These are phyloP conservation scores for Colletotrichum sp. DNA, from an alignment of 2,329 filamentous ascomycete species.

Conservation along the genomic window DNA sequence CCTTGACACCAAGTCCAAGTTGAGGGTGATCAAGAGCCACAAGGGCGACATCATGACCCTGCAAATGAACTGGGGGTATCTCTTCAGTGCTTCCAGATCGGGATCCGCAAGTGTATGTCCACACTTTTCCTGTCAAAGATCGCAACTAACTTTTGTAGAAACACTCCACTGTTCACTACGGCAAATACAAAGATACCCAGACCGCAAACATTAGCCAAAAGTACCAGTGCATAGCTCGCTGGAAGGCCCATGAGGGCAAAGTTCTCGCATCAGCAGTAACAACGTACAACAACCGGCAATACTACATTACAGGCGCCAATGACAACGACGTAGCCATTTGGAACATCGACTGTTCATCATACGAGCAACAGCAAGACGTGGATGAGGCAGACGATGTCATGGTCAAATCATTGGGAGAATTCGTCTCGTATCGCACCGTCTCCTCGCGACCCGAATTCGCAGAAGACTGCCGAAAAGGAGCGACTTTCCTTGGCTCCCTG, in stretches of 20 bases:
- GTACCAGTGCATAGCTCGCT: constrained; percentile 79
- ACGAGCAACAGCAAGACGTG: constrained; percentile 26
- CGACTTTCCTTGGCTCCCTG: constrained; percentile 85
- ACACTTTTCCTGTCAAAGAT: neutral
- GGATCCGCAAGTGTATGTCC: constrained; percentile 79
- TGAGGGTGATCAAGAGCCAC: constrained; percentile 84
- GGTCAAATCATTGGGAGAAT: constrained; percentile 78
- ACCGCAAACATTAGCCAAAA: constrained; percentile 72
- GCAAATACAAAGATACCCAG: constrained; percentile 54
- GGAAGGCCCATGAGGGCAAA: constrained; percentile 85
- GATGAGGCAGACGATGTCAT: constrained; percentile 58
- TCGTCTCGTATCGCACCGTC: constrained; percentile 90
- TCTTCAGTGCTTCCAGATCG: constrained; percentile 89
- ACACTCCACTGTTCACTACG: constrained; percentile 70
- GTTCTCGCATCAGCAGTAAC: constrained; percentile 85
- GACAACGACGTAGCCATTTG: constrained; percentile 90
- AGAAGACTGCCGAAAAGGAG: constrained; percentile 90
- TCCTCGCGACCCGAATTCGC: constrained; percentile 86
- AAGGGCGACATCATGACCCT: constrained; percentile 85
- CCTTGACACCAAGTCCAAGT: constrained; percentile 87
- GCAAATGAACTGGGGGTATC: constrained; percentile 81
- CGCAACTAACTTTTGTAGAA: constrained; percentile 51
- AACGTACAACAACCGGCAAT: constrained; percentile 71
- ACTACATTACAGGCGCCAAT: constrained; percentile 94
- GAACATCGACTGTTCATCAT: constrained; percentile 60